Conservation (phyloP, 768 basidiomycete species). For the Tulasnella sp. region DNA sequence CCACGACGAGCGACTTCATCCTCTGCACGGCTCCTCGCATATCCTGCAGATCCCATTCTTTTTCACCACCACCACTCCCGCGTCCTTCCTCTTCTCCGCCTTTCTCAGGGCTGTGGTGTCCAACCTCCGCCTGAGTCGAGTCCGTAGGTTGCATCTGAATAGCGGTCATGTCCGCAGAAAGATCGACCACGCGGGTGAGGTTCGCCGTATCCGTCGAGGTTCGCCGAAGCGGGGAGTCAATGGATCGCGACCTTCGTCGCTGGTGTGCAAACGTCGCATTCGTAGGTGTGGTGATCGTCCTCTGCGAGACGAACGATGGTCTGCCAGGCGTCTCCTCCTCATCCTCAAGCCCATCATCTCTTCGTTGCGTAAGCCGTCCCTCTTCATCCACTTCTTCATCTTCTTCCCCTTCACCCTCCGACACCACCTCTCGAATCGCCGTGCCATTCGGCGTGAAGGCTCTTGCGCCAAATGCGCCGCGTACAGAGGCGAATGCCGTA, state of each 20-base stretch:
- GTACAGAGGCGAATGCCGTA: neutral
- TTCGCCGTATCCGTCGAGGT: neutral
- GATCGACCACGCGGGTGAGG: slow-evolving; percentile 9
- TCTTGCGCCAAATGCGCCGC: neutral
- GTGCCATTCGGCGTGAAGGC: slow-evolving; percentile 9
- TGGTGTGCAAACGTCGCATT: too few relatives aligned
- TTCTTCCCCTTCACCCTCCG: neutral
- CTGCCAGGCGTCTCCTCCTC: neutral
- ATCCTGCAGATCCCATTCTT: neutral
- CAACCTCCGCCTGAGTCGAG: too few relatives aligned
- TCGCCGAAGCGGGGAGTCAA: neutral
- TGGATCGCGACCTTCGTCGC: slow-evolving; percentile 2
- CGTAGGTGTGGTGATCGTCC: neutral
- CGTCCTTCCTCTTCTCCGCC: too few relatives aligned
- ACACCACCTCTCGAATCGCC: slow-evolving; percentile 1
- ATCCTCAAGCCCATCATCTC: neutral
- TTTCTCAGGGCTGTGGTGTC: too few relatives aligned
- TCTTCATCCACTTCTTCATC: neutral
- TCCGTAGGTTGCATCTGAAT: too few relatives aligned
- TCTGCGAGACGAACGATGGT: neutral
- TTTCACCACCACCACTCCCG: too few relatives aligned
- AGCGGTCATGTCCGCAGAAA: neutral
- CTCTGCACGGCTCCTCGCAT: neutral
- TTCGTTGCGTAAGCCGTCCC: too few relatives aligned
- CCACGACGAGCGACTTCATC: neutral